Percentiles rank a stretch among this genome's conserved stretches.
These are phyloP conservation scores for Hymenoscyphus fraxineus DNA, from an alignment of 2,329 filamentous ascomycete genomes.

Conservation along the genomic window DNA sequence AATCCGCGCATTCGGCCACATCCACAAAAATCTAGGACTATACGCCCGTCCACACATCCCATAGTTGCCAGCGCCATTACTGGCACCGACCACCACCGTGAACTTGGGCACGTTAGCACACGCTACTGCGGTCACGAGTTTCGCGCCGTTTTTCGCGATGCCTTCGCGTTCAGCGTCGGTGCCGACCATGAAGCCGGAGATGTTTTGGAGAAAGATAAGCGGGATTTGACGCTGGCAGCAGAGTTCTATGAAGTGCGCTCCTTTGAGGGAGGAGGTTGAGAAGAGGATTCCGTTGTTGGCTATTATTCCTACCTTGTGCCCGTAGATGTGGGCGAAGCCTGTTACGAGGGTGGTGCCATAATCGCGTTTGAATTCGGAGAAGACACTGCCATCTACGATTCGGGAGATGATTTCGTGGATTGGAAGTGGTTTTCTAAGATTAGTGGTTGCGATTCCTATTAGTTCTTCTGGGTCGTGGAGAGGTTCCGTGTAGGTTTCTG, in stretches of 20 bases:
- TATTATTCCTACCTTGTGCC: slow-evolving; percentile 85
- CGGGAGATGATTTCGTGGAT: slow-evolving; percentile 89
- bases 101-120: slow-evolving; percentile 95
- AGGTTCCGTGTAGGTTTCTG: slow-evolving; percentile 64
- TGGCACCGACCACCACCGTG: slow-evolving; percentile 91
- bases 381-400: slow-evolving; percentile 84
- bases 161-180: slow-evolving; percentile 87
- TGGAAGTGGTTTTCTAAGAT: slow-evolving; percentile 78
- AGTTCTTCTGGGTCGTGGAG: slow-evolving; percentile 77
- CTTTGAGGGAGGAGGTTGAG: slow-evolving; percentile 83
- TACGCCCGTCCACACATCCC: slow-evolving; percentile 98
- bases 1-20: slow-evolving; percentile 96
- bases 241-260: slow-evolving; percentile 94
- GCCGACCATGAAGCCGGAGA: slow-evolving; percentile 97
- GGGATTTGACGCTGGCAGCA: slow-evolving; percentile 88
- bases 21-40: slow-evolving; percentile 85
- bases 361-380: slow-evolving; percentile 90
- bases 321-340: slow-evolving; percentile 85
- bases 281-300: slow-evolving; percentile 97
- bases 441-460: slow-evolving; percentile 83
- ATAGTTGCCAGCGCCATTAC: slow-evolving; percentile 93
- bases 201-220: slow-evolving; percentile 92
- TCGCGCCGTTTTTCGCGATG: slow-evolving; percentile 96
- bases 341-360: slow-evolving; percentile 89
- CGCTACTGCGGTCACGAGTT: slow-evolving; percentile 91